Evolutionary conservation across 164 flowering plant genomes (phyloP), one percentile per base, ranked within the genome.

Genomic region (Annona squamosa): DNA sequence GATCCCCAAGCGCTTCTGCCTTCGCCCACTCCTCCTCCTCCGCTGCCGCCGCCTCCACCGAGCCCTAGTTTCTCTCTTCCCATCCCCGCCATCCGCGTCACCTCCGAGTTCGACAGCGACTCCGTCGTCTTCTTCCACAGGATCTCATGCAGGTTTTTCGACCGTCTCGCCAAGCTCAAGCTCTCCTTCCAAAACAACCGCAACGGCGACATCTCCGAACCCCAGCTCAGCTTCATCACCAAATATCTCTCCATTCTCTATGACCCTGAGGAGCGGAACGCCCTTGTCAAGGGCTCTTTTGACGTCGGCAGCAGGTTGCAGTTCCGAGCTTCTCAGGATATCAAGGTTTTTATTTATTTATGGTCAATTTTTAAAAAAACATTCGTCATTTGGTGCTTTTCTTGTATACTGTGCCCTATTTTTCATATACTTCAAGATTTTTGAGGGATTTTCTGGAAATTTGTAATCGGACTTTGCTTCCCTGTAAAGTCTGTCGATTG

Each of bases 61-160:
- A 76, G 71, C 46, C 65, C 82, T 42, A 13, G 67, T 19, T 79
- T 85, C 68, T 18, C 79, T n/a, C 78, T 85, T 56, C 77, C 81
- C 3, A 68, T 89, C 43, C 98, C 99, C 5, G 66, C 87, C 12
- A 52, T 95, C 2, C 72, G 97, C 48, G 73, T 96, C 12, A 90
- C 95, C 62, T 78, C 96, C 0, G 97, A 93, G 73, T 96, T 84
- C 79, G 99, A 96, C 85, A 91, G 97, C 72, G 98, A 93, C 19
- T 79, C 77, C 75, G 73, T 86, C 59, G 2, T 84, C 18, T 87
- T 90, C 89, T 77, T 88, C 79, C 81, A 93, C 87, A 96, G 87
- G 81, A 61, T 91, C 42, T 96, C 99, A 2, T 90, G 95, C 82
- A 93, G 88, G 83, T 63, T 91, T n/a, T 78, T 96, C 56, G 90